Base-by-base conservation (phyloP, 1,284 basidiomycete genomes). In the Tetrapyrgos nigripes region DNA sequence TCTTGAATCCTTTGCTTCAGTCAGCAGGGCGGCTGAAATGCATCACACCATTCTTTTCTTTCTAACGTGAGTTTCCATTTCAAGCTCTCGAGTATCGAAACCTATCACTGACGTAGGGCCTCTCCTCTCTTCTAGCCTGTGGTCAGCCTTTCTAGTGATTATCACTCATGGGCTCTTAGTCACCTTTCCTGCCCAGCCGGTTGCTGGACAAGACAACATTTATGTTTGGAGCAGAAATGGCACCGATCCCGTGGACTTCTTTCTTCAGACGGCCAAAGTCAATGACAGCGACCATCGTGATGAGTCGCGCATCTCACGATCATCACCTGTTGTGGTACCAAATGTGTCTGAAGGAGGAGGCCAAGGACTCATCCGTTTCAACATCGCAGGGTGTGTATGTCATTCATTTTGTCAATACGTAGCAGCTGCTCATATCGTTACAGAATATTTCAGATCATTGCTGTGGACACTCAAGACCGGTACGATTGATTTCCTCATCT, bases 371-470 rank as follows among this genome's bases (percentile, higher is more conserved):
- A 48, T 58, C 28, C 24, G 27, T 11, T 58, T 58, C 26, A 48
- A 58, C 21, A 3, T 11, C 8, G 45, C 56, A 23, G 56, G 56
- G 56, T 58, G n/a, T 47, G 50, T 43, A 24, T 8, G 2, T 44
- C 14, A 17, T 35, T 13, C n/a, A 27, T 28, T 8, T 3, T 3
- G 11, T 3, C n/a, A 27, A 27, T 10, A 13, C 19, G 14, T n/a
- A n/a, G n/a, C 17, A 4, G 31, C 13, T 35, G 17, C 37, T 33
- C 11, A 13, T 8, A 1, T 31, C 19, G 21, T 27, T 31, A n/a
- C 19, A 57, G 55, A 4, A 13, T 57, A 26, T 57, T 57, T 33
- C 14, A 52, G 31, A 58, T 58, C 11, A 4, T 53, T 3, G 56
- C 56, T 17, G 45, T 58, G 4, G 26, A 52, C 19, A 27, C 45